Evolutionary conservation across 2,329 filamentous ascomycete genomes (phyloP), one percentile per base, ranked within the genome.

Genomic region (Fusarium sp.): DNA sequence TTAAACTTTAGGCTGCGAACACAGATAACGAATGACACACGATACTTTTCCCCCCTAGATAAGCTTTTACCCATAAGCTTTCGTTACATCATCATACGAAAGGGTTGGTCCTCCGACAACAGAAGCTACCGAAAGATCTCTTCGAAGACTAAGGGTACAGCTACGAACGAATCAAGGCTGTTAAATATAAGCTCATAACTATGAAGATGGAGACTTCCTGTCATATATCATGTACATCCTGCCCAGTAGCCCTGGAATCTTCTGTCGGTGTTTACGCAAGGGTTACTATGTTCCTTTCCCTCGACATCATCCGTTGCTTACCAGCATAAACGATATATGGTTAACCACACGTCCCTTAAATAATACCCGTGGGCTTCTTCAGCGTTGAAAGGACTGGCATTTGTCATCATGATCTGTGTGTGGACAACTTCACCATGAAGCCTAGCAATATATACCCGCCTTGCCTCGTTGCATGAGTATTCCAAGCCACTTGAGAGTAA

Each of bases 201-300:
- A 6, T 7, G 5, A 17, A 15, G 4, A 11, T 15, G 4, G 6
- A n/a, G 1, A 18, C 4, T 14, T 9, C 20, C 5, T 15, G 5
- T 12, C 26, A 13, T 14, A 8, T 1, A 18, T 50, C 10, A 32
- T n/a, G 5, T n/a, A 6, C 5, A 7, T 32, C 28, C 15, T 32
- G 4, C 5, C 3, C 5, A 50, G n/a, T 20, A 22, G n/a, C 14
- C n/a, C 32, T 20, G 12, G 18, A 12, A 22, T 15, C 15, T 15
- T 26, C 5, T 36, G 32, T 15, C 18, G 6, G 17, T 36, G 30
- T 36, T 52, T 14, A 34, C n/a, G 13, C 28, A 26, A 3, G 18
- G 13, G 6, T 36, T 20, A 20, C 13, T 8, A 12, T 14, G 30
- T 18, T 14, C 13, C n/a, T 36, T 5, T 26, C 11, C 11, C n/a